phyloP scores from a whole-genome alignment of 495 filamentous ascomycete genomes.

The Lasiosphaeria ovina region DNA sequence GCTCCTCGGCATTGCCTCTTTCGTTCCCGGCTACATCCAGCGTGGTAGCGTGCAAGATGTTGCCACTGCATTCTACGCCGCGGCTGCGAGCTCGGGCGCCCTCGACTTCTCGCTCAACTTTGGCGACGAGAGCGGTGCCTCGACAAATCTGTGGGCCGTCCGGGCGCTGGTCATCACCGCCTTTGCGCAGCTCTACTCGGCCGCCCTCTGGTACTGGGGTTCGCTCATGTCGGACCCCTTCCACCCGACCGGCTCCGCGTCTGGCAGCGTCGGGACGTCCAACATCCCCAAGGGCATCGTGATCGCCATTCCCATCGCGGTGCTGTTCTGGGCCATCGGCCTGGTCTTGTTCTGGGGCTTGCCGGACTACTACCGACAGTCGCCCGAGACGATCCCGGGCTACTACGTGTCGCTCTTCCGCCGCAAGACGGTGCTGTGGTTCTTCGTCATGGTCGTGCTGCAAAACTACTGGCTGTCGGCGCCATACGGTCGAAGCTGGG shows the following conservation, averaged over 20 bases:
- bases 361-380: conserved; percentile 63
- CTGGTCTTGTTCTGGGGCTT: conserved; percentile 53
- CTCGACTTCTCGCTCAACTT: conserved; percentile 66
- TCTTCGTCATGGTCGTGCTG: conserved; percentile 57
- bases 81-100: conserved; percentile 56
- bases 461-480: conserved; percentile 64
- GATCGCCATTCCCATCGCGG: conserved; percentile 47
- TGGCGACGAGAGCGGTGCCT: conserved; percentile 55
- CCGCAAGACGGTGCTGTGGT: conserved; percentile 58
- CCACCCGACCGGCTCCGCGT: conserved; percentile 8
- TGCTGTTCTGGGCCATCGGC: conserved; percentile 50
- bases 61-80: conserved; percentile 55
- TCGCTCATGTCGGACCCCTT: conserved; percentile 29
- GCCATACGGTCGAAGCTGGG: conserved; percentile 61
- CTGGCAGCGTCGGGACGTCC: conserved; percentile 9
- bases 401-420: conserved; percentile 56
- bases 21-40: conserved; percentile 29
- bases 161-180: conserved; percentile 61
- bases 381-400: conserved; percentile 62
- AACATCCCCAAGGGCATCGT: conserved; percentile 36
- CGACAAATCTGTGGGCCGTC: conserved; percentile 57
- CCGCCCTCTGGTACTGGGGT: conserved; percentile 61
- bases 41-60: conserved; percentile 54
- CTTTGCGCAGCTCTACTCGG: conserved; percentile 58
- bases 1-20: conserved; percentile 59